Base-by-base conservation (phyloP, 225 moss, liverwort and hornwort genomes). In the Bryoerythrophyllum caledonicum region DNA sequence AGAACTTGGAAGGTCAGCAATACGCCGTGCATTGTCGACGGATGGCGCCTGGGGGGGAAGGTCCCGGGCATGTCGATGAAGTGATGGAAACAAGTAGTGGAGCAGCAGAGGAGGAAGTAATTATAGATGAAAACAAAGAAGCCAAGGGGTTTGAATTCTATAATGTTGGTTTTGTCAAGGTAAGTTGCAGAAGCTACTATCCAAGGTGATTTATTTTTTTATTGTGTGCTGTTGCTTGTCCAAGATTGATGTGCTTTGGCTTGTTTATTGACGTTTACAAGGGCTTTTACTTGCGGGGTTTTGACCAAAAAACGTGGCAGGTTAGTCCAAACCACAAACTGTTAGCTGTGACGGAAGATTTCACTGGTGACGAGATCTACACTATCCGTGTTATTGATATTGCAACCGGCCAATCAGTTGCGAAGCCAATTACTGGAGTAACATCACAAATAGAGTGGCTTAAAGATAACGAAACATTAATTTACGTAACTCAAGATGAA, bases 311-410 rank as follows among this genome's bases (percentile, higher is more conserved):
- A 30, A n/a, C 65, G 38, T 78, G 76, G 32, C 86, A 96, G 96
- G 90, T 94, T 32, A 97, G 92, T 78, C 90, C 92, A 67, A 85
- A 93, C 70, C 92, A 97, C 78, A 91, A 94, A 81, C 79, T 91
- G 51, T 90, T 91, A 65, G 94, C 91, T 23, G 91, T 94, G 55
- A 79, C 92, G 15, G 91, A 97, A 78, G 96, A 97, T 67, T 89
- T 89, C 53, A 87, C 85, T 28, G 90, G 96, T 63, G 90, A 92
- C 74, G 96, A 97, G 83, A 87, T 97, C 54, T 94, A 84, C 75
- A 88, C 86, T 27, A 82, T 93, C 51, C 91, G 92, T 7, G 85
- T 94, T 57, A 81, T 97, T 78, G 87, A 97, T 76, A 91, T 92
- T 48, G 82, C 60, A 70, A 87, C 86, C 4, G 84, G 89, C 46